These are phyloP conservation scores for barrel medic (Medicago truncatula) DNA, from an alignment of 306 rosid species.

Conservation along the genomic window MtrunA17r5.0-ANR NC_053045.1:35480501-35481000, in stretches of 20 bases:
- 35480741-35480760: background rate
- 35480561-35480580: background rate
- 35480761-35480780: background rate
- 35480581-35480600: background rate
- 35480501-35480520: background rate
- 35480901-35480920: too few relatives aligned
- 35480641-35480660: background rate
- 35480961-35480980: background rate
- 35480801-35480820: background rate
- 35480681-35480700: background rate
- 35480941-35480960: too few relatives aligned
- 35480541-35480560: background rate
- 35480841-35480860: too few relatives aligned
- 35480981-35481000: constrained; percentile 38
- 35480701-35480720: background rate
- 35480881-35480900: too few relatives aligned
- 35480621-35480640: too few relatives aligned
- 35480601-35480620: background rate
- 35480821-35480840: background rate
- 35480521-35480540: background rate
- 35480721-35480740: background rate
- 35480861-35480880: too few relatives aligned
- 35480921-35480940: too few relatives aligned
- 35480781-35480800: background rate
- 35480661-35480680: background rate